Percentiles rank a stretch among this genome's conserved stretches.
Conservation (phyloP, 345 rosid genomes). For the Trapa bicornis region DNA sequence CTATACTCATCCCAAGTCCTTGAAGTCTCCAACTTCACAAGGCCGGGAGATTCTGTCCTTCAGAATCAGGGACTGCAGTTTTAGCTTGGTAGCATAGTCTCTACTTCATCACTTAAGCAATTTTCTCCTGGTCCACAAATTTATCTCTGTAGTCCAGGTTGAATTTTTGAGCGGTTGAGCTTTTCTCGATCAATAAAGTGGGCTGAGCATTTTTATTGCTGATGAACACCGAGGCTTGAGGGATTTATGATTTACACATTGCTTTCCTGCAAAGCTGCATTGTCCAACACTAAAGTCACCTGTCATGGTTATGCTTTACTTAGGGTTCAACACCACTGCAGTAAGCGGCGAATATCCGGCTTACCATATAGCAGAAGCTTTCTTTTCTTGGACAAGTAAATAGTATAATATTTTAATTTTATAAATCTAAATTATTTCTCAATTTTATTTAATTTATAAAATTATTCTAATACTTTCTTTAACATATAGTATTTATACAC, state of each 20-base stretch:
- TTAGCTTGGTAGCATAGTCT: background rate
- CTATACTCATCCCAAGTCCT: background rate
- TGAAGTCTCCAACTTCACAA: background rate
- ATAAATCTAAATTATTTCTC: too few relatives aligned
- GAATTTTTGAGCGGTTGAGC: background rate
- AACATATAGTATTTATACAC: too few relatives aligned
- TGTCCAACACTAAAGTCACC: too few relatives aligned
- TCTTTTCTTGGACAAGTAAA: too few relatives aligned
- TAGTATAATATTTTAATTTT: too few relatives aligned
- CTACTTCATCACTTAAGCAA: background rate
- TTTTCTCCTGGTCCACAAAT: background rate
- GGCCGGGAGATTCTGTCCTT: background rate
- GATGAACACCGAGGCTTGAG: background rate
- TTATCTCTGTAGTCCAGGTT: background rate
- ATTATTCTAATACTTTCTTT: too few relatives aligned
- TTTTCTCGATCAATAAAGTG: background rate
- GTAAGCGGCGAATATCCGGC: too few relatives aligned
- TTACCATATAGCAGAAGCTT: too few relatives aligned
- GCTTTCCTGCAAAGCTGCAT: too few relatives aligned
- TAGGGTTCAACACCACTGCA: too few relatives aligned
- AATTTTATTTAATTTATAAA: too few relatives aligned
- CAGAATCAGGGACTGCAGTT: background rate
- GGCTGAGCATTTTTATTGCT: background rate
- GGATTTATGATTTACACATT: background rate
- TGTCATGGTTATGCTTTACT: too few relatives aligned